These are phyloP conservation scores for Naganishia antarctica DNA, from an alignment of 768 basidiomycete species.

Conservation along the genomic window DNA sequence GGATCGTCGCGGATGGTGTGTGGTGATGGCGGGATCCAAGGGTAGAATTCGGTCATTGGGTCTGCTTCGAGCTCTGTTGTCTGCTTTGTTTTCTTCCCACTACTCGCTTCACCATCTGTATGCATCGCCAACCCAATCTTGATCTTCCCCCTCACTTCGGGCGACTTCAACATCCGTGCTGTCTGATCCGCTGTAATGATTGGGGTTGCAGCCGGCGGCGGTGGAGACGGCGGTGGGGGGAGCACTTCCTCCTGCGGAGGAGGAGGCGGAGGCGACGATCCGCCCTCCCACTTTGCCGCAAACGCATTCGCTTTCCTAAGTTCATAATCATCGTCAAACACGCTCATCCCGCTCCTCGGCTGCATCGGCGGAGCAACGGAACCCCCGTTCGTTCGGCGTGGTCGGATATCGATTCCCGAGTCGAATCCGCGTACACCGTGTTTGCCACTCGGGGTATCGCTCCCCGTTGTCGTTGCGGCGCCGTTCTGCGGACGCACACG, in stretches of 20 bases:
- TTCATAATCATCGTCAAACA: neutral
- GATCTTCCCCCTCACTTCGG: neutral
- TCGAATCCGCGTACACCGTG: neutral
- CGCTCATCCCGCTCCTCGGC: neutral
- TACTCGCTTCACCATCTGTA: neutral
- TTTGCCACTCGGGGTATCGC: neutral
- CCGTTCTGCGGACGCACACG: neutral
- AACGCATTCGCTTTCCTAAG: too few relatives aligned
- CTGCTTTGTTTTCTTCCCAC: neutral
- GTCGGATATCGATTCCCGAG: neutral
- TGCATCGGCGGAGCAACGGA: neutral
- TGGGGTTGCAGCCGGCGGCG: neutral
- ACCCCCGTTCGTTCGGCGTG: neutral
- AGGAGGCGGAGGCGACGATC: neutral
- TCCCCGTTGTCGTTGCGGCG: neutral
- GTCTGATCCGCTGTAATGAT: neutral
- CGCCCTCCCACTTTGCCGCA: too few relatives aligned
- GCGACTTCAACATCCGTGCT: neutral
- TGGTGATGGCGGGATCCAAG: neutral
- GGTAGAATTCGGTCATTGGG: neutral
- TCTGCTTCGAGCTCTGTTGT: neutral
- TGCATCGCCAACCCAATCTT: neutral
- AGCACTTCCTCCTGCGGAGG: neutral
- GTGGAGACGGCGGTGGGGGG: slow-evolving; percentile 8
- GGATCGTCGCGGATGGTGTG: neutral